These are phyloP conservation scores for Wolfiporia cocos DNA, from an alignment of 1,284 basidiomycete species.

Conservation along the genomic window DNA sequence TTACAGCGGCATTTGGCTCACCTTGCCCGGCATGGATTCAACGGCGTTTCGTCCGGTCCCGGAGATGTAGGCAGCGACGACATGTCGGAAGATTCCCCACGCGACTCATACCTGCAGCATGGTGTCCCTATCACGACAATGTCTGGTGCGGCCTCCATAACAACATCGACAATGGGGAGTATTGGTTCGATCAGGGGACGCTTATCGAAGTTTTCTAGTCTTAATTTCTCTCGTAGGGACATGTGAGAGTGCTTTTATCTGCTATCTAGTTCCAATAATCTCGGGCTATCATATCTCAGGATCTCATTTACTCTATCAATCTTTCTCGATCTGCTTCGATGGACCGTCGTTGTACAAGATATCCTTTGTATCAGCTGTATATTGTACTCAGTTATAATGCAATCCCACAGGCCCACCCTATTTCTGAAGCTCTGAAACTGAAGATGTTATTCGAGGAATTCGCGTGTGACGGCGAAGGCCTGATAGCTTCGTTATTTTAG, in stretches of 20 bases:
- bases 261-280: too few species aligned
- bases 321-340: too few species aligned
- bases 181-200: slow-evolving; percentile 39
- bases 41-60: slow-evolving; percentile 69
- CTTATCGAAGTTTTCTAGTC: slow-evolving; percentile 67
- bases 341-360: too few species aligned
- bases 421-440: too few species aligned
- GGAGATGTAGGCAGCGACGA: slow-evolving; percentile 54
- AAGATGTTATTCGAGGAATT: too few species aligned
- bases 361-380: slow-evolving; percentile 2
- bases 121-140: slow-evolving; percentile 20
- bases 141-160: slow-evolving; percentile 26
- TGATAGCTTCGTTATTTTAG: too few species aligned
- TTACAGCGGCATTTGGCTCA: slow-evolving; percentile 74
- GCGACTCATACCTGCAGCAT: slow-evolving; percentile 62
- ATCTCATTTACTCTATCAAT: slow-evolving; percentile 7
- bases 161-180: slow-evolving; percentile 30
- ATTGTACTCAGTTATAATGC: slow-evolving; percentile 22
- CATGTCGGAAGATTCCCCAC: slow-evolving; percentile 57
- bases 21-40: slow-evolving; percentile 73
- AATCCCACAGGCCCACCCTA: too few species aligned
- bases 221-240: slow-evolving; percentile 59
- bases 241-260: too few species aligned
- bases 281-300: neutral
- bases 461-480: too few species aligned